A percentile compares a stretch with the other conserved stretches of the same genome.
These are phyloP conservation scores for Ophiostoma australiae DNA, from an alignment of 2,329 filamentous ascomycete species.

Conservation along the genomic window DNA sequence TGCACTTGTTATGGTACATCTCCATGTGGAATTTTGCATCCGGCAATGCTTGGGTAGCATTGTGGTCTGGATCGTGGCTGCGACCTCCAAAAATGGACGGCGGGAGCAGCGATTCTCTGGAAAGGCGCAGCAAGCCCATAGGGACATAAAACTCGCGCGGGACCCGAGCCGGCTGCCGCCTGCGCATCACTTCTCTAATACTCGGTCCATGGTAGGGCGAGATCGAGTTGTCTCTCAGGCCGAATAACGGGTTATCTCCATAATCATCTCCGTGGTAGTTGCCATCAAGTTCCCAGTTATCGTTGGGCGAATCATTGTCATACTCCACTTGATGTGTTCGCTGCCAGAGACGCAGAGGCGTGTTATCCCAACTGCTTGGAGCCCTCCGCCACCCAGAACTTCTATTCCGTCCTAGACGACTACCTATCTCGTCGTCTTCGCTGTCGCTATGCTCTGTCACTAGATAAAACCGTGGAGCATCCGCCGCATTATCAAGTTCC, in stretches of 20 bases:
- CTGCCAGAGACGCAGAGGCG: background rate
- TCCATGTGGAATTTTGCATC: conserved; percentile 81
- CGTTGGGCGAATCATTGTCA: background rate
- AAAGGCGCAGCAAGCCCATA: background rate
- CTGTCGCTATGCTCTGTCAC: conserved; percentile 59
- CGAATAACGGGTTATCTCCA: conserved; percentile 24
- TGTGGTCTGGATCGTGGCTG: background rate
- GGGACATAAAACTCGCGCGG: background rate
- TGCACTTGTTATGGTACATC: conserved; percentile 76
- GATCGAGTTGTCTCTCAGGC: conserved; percentile 15
- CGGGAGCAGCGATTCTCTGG: background rate
- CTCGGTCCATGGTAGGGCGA: conserved; percentile 18
- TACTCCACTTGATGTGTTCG: background rate
- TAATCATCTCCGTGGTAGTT: conserved; percentile 18
- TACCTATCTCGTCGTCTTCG: conserved; percentile 41
- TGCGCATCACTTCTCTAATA: background rate
- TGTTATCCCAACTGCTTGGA: background rate
- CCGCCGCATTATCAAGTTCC: conserved; percentile 33
- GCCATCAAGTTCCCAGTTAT: background rate
- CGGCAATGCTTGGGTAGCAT: conserved; percentile 48
- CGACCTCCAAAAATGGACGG: conserved; percentile 14
- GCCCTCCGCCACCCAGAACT: background rate
- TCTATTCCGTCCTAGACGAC: background rate
- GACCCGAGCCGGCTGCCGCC: background rate
- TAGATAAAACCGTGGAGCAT: conserved; percentile 43